Base-by-base conservation (phyloP, 2,329 filamentous ascomycete genomes). In the Verticillium klebahnii region DNA sequence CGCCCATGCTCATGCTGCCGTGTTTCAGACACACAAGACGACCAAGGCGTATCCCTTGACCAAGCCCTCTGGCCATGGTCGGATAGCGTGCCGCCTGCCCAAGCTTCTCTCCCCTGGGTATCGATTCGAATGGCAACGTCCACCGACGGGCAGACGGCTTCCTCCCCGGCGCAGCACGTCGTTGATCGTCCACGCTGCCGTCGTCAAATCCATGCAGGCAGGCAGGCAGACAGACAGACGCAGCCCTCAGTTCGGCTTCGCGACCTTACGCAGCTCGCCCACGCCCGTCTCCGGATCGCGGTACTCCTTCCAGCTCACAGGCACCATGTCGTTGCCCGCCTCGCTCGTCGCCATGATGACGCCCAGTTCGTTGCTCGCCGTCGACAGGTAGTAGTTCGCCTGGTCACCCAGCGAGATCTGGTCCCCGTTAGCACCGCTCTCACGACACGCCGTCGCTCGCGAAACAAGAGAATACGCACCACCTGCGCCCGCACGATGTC, bases 241-340 rank as follows among this genome's bases (percentile, higher is more conserved):
- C 19, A 12, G 54, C 29, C 25, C 29, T 90, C 84, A 95, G 71
- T 91, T 91, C 31, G 95, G 95, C 78, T 96, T 95, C 23, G 95
- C 95, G 63, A 97, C 95, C 81, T 99, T 99, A 74, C 95, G 88
- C 67, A 79, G 78, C 82, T 98, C 95, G 67, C 82, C 87, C 56
- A 81, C 72, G 3, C 92, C 93, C 7, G 89, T 96, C 70, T 89
- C 86, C 0, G 88, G 87, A 79, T 98, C 94, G 71, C 86, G 85
- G 78, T 96, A 96, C 77, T 98, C 94, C 79, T 89, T 96, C 95
- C 95, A 99, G 75, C 89, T 96, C 61, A 96, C 85, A 2, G 95
- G 94, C 70, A 90, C 90, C 93, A 98, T 96, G 69, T 90, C 85
- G 76, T 96, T 94, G 1, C 93, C 93, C 2, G 85, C 85, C 73